A percentile compares a stretch with the other conserved stretches of the same genome.
Conservation (phyloP, 257 asterid genomes). For the Penstemon eatonii region DNA sequence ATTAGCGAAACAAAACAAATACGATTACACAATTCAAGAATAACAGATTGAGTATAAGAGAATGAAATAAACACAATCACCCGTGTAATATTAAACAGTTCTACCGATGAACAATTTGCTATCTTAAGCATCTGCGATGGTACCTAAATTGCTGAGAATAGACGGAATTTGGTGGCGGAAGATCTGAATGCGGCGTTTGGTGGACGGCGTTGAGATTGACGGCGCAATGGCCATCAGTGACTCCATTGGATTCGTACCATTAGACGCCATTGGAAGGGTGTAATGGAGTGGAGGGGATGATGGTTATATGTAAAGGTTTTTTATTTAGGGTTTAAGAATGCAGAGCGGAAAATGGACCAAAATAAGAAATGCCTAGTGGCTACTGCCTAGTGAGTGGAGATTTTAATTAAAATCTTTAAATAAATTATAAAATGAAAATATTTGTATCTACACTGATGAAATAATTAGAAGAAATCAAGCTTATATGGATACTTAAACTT, state of each 20-base stretch:
- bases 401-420: too few species aligned
- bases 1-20: too few species aligned
- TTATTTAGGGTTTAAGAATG: constrained; percentile 49
- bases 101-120: neutral
- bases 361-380: constrained; percentile 1
- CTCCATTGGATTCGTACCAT: constrained; percentile 50
- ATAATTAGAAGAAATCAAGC: too few species aligned
- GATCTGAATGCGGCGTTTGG: constrained; percentile 67
- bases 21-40: too few species aligned
- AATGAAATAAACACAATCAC: neutral
- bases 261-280: constrained; percentile 40
- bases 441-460: too few species aligned
- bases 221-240: constrained; percentile 50
- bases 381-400: too few species aligned
- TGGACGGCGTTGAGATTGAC: constrained; percentile 61
- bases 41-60: neutral
- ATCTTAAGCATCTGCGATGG: neutral
- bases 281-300: neutral
- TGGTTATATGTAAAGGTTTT: constrained; percentile 24
- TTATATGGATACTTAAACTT: too few species aligned
- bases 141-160: constrained; percentile 54
- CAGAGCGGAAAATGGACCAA: constrained; percentile 29
- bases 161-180: constrained; percentile 74
- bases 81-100: neutral
- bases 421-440: too few species aligned